Evolutionary conservation across 495 filamentous ascomycete genomes (phyloP).

Genomic region (Aspergillus haitiensis): DNA sequence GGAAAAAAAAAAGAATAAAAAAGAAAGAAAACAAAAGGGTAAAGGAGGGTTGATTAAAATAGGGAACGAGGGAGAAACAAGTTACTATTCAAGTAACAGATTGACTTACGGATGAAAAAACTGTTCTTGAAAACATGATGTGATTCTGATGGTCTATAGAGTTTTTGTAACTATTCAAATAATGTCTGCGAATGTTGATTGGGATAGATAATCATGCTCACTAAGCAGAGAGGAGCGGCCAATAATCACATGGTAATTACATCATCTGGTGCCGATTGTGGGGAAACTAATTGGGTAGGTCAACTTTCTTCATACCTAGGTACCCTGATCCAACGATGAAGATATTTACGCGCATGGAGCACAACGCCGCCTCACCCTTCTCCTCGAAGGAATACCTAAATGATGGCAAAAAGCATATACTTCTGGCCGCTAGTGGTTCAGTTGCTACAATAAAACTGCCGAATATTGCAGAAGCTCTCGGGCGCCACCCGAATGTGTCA

Average conservation of each 20-base stretch:
- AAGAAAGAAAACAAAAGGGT: not conserved
- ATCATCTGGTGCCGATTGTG: slow-evolving; percentile 5
- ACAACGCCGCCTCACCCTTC: slow-evolving; percentile 17
- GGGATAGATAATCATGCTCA: slow-evolving; percentile 4
- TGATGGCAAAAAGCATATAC: slow-evolving; percentile 72
- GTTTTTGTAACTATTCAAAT: not conserved
- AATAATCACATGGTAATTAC: slow-evolving; percentile 12
- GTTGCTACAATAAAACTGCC: slow-evolving; percentile 93
- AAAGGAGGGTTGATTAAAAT: not conserved
- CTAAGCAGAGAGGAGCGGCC: not conserved
- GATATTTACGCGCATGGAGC: slow-evolving; percentile 5
- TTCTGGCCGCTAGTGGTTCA: slow-evolving; percentile 73
- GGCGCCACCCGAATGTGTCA: slow-evolving; percentile 55
- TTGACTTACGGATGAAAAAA: slow-evolving; percentile 35
- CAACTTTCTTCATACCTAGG: not conserved
- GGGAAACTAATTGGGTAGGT: not conserved
- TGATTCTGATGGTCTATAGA: not conserved
- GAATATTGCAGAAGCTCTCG: slow-evolving; percentile 62
- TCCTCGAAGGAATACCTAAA: slow-evolving; percentile 35
- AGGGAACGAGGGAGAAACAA: not conserved
- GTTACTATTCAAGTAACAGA: not conserved
- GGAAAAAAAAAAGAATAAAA: slow-evolving; percentile 32
- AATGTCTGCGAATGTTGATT: not conserved
- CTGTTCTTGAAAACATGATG: slow-evolving; percentile 43
- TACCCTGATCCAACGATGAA: not conserved